These are phyloP conservation scores for Herpetomonas tarakana DNA, from an alignment of 208 protist species.

Conservation along the genomic window DNA sequence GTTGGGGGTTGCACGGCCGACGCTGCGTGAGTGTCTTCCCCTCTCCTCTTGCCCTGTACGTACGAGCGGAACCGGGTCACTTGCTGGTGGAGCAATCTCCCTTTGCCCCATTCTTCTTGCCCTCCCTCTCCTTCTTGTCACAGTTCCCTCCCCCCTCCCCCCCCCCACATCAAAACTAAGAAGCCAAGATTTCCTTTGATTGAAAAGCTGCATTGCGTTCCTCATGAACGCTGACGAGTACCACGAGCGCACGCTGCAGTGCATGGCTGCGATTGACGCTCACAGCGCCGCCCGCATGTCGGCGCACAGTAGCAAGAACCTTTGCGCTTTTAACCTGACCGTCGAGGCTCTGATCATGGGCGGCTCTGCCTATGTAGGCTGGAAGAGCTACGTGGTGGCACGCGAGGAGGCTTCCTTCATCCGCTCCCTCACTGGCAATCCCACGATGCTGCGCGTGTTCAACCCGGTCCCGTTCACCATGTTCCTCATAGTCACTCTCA, in stretches of 20 bases:
- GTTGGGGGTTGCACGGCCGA: too few relatives aligned
- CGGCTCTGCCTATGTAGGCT: not conserved
- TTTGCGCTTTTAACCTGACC: not conserved
- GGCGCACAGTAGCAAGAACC: not conserved
- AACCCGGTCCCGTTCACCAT: constrained; percentile 12
- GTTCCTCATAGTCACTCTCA: constrained; percentile 5
- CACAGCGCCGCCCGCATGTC: not conserved
- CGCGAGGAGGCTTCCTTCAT: constrained; percentile 11
- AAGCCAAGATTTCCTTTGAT: too few relatives aligned
- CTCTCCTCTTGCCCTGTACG: too few relatives aligned
- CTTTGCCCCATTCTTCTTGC: too few relatives aligned
- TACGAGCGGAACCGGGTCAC: too few relatives aligned
- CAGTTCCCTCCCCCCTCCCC: too few relatives aligned
- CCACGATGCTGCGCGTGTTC: constrained; percentile 11
- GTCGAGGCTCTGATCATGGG: not conserved
- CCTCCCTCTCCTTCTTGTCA: too few relatives aligned
- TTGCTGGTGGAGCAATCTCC: too few relatives aligned
- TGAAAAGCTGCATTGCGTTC: too few relatives aligned
- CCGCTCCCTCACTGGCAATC: constrained; percentile 7
- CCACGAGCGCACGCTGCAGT: not conserved
- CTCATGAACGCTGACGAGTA: not conserved
- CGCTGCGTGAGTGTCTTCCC: too few relatives aligned
- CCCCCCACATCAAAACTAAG: too few relatives aligned
- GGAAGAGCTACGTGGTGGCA: constrained; percentile 1
- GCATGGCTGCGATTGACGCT: not conserved